These are phyloP conservation scores for Phaeodactylum tricornutum DNA, from an alignment of 108 stramenopile genomes.

Conservation along the genomic window DNA sequence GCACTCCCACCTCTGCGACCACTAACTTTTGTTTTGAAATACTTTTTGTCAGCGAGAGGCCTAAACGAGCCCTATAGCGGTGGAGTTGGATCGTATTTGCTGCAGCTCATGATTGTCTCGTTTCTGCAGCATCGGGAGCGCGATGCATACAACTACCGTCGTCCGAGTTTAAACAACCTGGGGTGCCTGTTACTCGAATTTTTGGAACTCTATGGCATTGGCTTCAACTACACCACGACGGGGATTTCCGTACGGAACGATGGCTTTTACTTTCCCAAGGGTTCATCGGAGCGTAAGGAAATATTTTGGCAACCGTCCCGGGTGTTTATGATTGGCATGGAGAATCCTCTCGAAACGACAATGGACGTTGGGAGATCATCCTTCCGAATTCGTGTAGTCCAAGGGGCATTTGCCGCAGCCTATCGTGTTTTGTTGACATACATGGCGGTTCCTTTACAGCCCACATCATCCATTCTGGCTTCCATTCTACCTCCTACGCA, in stretches of 20 bases:
- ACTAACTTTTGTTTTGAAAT: slow-evolving; percentile 88
- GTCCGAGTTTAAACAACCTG: slow-evolving; percentile 38
- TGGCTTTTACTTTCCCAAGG: slow-evolving; percentile 87
- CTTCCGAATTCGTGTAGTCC: slow-evolving; percentile 64
- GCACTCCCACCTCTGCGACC: slow-evolving; percentile 83
- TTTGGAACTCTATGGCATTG: slow-evolving; percentile 82
- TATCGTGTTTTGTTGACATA: slow-evolving; percentile 53
- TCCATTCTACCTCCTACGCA: slow-evolving; percentile 57
- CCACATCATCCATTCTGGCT: slow-evolving; percentile 55
- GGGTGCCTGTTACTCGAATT: slow-evolving; percentile 85
- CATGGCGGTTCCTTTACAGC: slow-evolving; percentile 59
- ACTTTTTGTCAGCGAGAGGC: slow-evolving; percentile 82
- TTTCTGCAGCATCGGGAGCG: slow-evolving; percentile 78
- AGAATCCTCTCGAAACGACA: slow-evolving; percentile 82
- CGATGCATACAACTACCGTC: slow-evolving; percentile 23
- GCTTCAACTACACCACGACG: slow-evolving; percentile 84
- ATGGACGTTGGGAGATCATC: slow-evolving; percentile 71
- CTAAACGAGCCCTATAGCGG: slow-evolving; percentile 93
- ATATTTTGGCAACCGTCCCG: slow-evolving; percentile 47
- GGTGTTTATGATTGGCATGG: slow-evolving; percentile 62
- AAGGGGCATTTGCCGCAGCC: slow-evolving; percentile 76
- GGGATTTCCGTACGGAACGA: slow-evolving; percentile 77
- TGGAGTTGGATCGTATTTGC: slow-evolving; percentile 86
- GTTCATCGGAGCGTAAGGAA: slow-evolving; percentile 30
- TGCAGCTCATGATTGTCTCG: slow-evolving; percentile 84